Evolutionary conservation across 441 rosid genomes (phyloP).

Genomic region (Eruca vesicaria): DNA sequence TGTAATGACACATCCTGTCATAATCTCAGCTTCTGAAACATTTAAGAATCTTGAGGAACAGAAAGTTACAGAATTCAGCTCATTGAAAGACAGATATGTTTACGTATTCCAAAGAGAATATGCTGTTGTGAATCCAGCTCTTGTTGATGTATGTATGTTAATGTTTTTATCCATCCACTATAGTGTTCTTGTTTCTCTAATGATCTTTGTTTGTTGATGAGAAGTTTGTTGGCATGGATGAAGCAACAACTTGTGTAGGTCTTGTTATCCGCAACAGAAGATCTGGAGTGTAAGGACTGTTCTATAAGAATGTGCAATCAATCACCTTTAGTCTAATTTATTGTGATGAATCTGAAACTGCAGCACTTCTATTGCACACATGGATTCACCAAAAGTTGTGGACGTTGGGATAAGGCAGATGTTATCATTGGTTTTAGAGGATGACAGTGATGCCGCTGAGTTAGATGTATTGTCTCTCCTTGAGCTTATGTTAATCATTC

Average conservation of each 20-base stretch:
- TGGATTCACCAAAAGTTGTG: constrained; percentile 67
- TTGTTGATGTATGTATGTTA: constrained; percentile 55
- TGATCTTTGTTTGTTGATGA: constrained; percentile 11
- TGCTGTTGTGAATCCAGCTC: constrained; percentile 65
- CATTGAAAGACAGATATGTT: constrained; percentile 41
- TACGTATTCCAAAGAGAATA: constrained; percentile 81
- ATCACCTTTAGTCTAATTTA: not conserved
- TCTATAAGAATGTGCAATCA: not conserved
- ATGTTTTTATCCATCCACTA: not conserved
- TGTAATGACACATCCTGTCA: constrained; percentile 57
- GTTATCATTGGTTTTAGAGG: constrained; percentile 48
- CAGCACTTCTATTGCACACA: constrained; percentile 86
- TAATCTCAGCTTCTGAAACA: constrained; percentile 47
- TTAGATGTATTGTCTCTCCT: constrained; percentile 57
- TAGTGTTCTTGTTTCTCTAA: constrained; percentile 2
- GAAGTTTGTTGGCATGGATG: constrained; percentile 77
- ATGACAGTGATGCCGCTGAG: constrained; percentile 36
- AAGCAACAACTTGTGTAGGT: constrained; percentile 87
- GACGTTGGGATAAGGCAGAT: constrained; percentile 71
- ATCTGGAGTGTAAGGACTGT: constrained; percentile 60
- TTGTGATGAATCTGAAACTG: constrained; percentile 22
- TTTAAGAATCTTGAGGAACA: constrained; percentile 52
- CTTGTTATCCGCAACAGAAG: constrained; percentile 65
- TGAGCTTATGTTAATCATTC: too few relatives aligned
- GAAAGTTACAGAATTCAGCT: constrained; percentile 36